phyloP scores from a whole-genome alignment of 495 filamentous ascomycete species.

The Poronia punctata region DNA sequence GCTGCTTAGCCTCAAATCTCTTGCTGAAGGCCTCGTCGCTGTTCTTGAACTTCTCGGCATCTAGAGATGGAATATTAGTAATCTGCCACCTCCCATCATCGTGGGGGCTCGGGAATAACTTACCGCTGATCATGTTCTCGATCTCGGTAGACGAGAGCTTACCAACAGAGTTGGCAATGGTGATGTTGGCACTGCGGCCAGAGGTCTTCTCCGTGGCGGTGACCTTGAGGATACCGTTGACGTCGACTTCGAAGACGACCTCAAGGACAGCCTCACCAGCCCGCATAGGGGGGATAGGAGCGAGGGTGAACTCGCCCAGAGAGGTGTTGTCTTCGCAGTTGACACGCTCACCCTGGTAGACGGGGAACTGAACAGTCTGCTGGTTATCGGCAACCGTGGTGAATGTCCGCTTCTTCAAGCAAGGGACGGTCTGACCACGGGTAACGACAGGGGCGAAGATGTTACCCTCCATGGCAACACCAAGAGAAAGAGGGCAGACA shows the following conservation, averaged over 20 bases:
- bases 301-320: constrained; percentile 95
- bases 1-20: constrained; percentile 96
- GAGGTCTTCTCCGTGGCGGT: constrained; percentile 99
- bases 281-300: constrained; percentile 95
- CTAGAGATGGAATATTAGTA: constrained; percentile 32
- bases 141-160: constrained; percentile 95
- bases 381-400: constrained; percentile 97
- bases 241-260: constrained; percentile 98
- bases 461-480: constrained; percentile 99
- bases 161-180: constrained; percentile 98
- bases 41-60: constrained; percentile 98
- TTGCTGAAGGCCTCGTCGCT: constrained; percentile 98
- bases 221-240: constrained; percentile 99
- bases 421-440: constrained; percentile 87
- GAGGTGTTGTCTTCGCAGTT: constrained; percentile 99
- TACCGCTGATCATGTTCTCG: constrained; percentile 91
- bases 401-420: constrained; percentile 93
- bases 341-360: constrained; percentile 97
- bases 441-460: constrained; percentile 96
- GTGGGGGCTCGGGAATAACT: constrained; percentile 30
- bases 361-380: constrained; percentile 95
- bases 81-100: not conserved
- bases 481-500: constrained; percentile 93
- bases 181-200: constrained; percentile 96
- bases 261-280: constrained; percentile 97